These are phyloP conservation scores for Micractinium conductrix DNA, from an alignment of 139 green algal species.

Conservation along the genomic window DNA sequence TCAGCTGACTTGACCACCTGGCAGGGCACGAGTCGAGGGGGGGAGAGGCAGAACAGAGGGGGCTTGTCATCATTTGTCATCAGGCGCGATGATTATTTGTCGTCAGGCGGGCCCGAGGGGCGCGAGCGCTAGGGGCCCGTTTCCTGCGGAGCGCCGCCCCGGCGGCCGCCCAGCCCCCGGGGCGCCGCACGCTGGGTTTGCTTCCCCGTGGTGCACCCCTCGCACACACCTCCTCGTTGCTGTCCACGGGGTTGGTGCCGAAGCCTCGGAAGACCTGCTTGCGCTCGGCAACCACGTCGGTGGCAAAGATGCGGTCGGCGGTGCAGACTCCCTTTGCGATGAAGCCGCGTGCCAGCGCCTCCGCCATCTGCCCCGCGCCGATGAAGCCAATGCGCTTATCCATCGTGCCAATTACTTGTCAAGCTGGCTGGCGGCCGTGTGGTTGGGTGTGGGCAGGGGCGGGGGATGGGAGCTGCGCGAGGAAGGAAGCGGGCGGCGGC, in stretches of 20 bases:
- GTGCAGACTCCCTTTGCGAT: slow-evolving; percentile 70
- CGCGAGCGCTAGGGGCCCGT: too few relatives aligned
- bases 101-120: too few relatives aligned
- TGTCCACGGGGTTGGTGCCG: slow-evolving; percentile 44
- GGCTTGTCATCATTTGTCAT: too few relatives aligned
- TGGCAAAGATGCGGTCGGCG: slow-evolving; percentile 64
- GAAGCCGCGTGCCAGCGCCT: slow-evolving; percentile 89
- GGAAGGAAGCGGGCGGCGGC: neutral
- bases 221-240: slow-evolving; percentile 76
- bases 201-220: too few relatives aligned
- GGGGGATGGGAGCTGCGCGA: neutral
- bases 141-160: too few relatives aligned
- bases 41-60: too few relatives aligned
- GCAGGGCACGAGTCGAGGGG: too few relatives aligned
- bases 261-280: slow-evolving; percentile 81
- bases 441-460: too few relatives aligned
- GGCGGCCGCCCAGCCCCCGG: too few relatives aligned
- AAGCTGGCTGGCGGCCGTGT: slow-evolving; percentile 13
- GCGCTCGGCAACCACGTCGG: slow-evolving; percentile 67
- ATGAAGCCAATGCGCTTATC: slow-evolving; percentile 81
- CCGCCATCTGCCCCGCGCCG: slow-evolving; percentile 88
- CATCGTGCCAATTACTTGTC: too few relatives aligned
- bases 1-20: slow-evolving; percentile 75
- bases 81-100: too few relatives aligned
- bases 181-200: too few relatives aligned